phyloP scores from a whole-genome alignment of 2,329 filamentous ascomycete species.

The Pseudopithomyces chartarum region DNA sequence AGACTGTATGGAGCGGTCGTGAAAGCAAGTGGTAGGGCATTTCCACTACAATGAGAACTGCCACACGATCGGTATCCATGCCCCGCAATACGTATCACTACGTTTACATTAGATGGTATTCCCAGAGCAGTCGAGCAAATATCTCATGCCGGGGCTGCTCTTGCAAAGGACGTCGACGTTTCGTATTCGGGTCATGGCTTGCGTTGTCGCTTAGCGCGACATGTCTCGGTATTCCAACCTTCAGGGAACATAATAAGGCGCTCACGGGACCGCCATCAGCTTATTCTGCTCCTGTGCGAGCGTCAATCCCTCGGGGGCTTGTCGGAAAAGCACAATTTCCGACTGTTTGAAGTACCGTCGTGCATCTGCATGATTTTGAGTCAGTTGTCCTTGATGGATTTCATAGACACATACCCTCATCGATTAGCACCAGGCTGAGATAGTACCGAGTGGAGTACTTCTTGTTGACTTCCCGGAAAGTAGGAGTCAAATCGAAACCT shows the following conservation, averaged over 20 bases:
- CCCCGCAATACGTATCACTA: not conserved
- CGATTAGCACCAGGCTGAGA: constrained; percentile 91
- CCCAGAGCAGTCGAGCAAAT: not conserved
- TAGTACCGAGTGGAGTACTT: constrained; percentile 99
- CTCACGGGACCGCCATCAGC: constrained; percentile 45
- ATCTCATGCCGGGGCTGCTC: not conserved
- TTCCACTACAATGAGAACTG: not conserved
- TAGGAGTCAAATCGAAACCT: constrained; percentile 95
- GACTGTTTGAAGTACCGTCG: constrained; percentile 99
- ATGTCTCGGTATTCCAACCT: constrained; percentile 4
- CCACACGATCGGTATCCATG: not conserved
- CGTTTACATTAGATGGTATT: not conserved
- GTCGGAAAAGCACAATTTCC: constrained; percentile 94
- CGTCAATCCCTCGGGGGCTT: constrained; percentile 61
- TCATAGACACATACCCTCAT: constrained; percentile 69
- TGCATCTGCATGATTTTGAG: constrained; percentile 67
- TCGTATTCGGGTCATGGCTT: not conserved
- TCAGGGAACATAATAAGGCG: not conserved
- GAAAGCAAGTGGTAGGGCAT: not conserved
- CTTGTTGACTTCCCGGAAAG: constrained; percentile 99
- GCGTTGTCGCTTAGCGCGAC: constrained; percentile 6
- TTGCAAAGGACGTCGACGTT: not conserved
- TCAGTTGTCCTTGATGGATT: constrained; percentile 21
- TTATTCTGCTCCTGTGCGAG: constrained; percentile 55
- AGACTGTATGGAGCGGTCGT: too few relatives aligned